Evolutionary conservation across 352 stramenopile species (phyloP), one percentile per base, ranked within the genome.

Genomic region (Globisporangium ultimum): DNA sequence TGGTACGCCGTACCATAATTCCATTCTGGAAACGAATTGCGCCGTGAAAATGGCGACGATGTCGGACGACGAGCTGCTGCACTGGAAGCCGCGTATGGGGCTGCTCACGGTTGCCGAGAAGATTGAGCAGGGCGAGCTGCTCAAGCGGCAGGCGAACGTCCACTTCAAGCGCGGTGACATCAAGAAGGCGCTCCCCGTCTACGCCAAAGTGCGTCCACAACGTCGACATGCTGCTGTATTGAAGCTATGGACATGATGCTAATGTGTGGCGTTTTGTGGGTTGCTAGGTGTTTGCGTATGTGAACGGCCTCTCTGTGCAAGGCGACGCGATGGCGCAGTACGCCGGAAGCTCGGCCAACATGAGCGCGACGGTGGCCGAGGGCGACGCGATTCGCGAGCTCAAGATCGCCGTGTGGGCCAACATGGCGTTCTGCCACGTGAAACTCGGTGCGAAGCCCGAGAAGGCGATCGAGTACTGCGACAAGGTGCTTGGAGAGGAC

Each of bases 241-340:
- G 24, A 21, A 18, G n/a, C 46, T 34, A 38, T 22, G 40, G 13
- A 18, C 6, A 45, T n/a, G 17, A 45, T 18, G 40, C 22, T 49
- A 7, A 17, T 60, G 8, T 56, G n/a, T 56, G 24, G 12, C 43
- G 9, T 18, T 55, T 21, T 53, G 3, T 20, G 5, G 50, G 12
- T 10, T 36, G 28, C 3, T 38, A 74, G 67, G 78, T 95, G 40
- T 93, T 93, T 61, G 78, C 84, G 38, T 95, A 93, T 57, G 72
- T 95, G 38, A 95, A 93, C 60, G 85, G 85, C 0, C 46, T 95
- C 32, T 91, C 80, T 12, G 72, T 85, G 49, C 62, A 85, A 21
- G 83, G 83, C 34, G 85, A 95, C 62, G 71, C 78, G 42, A 95
- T 95, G 85, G 66, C 71, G 32, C 76, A 87, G 67, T 95, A 95